phyloP scores from a whole-genome alignment of 768 basidiomycete genomes.

The Tricholoma matsutake region DNA sequence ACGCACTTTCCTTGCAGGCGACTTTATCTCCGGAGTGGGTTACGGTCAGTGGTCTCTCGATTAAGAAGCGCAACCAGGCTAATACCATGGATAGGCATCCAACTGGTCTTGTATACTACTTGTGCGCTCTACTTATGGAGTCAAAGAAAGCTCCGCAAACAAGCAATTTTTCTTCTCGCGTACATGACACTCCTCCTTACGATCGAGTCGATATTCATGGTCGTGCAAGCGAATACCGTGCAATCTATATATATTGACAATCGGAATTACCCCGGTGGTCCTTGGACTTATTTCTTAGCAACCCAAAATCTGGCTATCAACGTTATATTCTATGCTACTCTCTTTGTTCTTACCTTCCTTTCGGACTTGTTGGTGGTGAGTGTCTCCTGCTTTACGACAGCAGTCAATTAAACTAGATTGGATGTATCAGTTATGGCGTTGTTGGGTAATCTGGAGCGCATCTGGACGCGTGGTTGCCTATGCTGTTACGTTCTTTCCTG shows the following conservation, averaged over 20 bases:
- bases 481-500: conserved; percentile 33
- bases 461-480: conserved; percentile 31
- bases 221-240: conserved; percentile 35
- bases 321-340: conserved; percentile 35
- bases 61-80: neutral
- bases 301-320: conserved; percentile 35
- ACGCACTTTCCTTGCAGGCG: conserved; percentile 35
- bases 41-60: conserved; percentile 20
- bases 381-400: neutral
- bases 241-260: conserved; percentile 34
- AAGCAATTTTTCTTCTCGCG: conserved; percentile 25
- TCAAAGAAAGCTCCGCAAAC: conserved; percentile 18
- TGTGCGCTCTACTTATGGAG: conserved; percentile 33
- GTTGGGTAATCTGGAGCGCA: conserved; percentile 44
- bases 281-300: conserved; percentile 32
- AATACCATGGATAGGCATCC: conserved; percentile 20
- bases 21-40: conserved; percentile 32
- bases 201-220: conserved; percentile 26
- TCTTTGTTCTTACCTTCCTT: conserved; percentile 36
- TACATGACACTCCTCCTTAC: conserved; percentile 28
- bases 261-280: conserved; percentile 31
- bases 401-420: no score
- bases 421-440: conserved; percentile 39
- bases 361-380: conserved; percentile 40
- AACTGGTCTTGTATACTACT: conserved; percentile 24